Percentiles rank a stretch among this genome's conserved stretches.
phyloP scores from a whole-genome alignment of 2,329 filamentous ascomycete genomes.

The Capronia epimyces region DNA sequence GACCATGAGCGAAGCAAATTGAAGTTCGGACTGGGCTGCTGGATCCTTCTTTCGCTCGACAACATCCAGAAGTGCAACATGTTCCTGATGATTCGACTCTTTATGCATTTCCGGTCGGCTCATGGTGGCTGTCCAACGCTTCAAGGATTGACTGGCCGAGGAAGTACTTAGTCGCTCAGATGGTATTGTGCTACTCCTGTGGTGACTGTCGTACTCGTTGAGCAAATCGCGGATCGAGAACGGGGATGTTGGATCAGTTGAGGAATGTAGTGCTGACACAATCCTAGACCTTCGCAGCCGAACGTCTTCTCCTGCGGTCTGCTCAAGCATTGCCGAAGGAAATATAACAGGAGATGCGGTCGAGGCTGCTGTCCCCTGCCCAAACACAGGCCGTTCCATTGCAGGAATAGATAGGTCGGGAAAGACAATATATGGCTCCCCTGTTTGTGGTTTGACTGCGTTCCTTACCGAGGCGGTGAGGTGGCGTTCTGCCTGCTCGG shows the following conservation, averaged over 20 bases:
- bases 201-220: slow-evolving; percentile 44
- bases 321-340: slow-evolving; percentile 11
- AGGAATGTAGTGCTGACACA: slow-evolving; percentile 46
- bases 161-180: slow-evolving; percentile 26
- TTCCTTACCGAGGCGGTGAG: slow-evolving; percentile 17
- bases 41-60: slow-evolving; percentile 41
- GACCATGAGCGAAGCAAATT: slow-evolving; percentile 48
- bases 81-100: slow-evolving; percentile 29
- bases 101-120: slow-evolving; percentile 31
- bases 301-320: slow-evolving; percentile 22
- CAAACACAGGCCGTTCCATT: slow-evolving; percentile 29
- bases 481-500: slow-evolving; percentile 8
- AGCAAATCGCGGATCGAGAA: slow-evolving; percentile 51
- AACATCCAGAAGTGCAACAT: slow-evolving; percentile 33
- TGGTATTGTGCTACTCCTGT: slow-evolving; percentile 28
- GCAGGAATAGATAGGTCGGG: slow-evolving; percentile 28
- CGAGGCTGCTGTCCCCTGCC: slow-evolving; percentile 28
- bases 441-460: slow-evolving; percentile 19
- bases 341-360: slow-evolving; percentile 15
- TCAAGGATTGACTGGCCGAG: slow-evolving; percentile 22
- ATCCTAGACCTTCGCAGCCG: slow-evolving; percentile 48
- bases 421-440: slow-evolving; percentile 27
- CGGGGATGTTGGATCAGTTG: slow-evolving; percentile 47
- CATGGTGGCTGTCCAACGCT: slow-evolving; percentile 32
- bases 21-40: slow-evolving; percentile 42